These are phyloP conservation scores for Hypoxylon sp. DNA, from an alignment of 2,329 filamentous ascomycete species.

Conservation along the genomic window DNA sequence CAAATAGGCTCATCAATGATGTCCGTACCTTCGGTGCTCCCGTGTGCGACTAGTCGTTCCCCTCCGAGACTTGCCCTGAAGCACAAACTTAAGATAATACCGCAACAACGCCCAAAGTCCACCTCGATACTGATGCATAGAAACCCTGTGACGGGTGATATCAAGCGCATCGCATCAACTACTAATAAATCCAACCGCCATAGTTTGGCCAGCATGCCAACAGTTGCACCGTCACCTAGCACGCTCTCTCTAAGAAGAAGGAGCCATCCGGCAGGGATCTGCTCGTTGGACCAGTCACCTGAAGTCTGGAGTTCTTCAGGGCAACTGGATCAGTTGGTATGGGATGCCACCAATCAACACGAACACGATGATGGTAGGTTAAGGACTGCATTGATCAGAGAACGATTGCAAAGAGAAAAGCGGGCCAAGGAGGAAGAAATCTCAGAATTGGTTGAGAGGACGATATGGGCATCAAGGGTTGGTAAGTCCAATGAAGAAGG, in stretches of 20 bases:
- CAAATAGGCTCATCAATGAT: conserved; percentile 29
- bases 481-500: not conserved
- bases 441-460: conserved; percentile 36
- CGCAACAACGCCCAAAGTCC: conserved; percentile 42
- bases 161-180: conserved; percentile 16
- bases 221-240: conserved; percentile 9
- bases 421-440: conserved; percentile 41
- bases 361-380: not conserved
- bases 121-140: conserved; percentile 45
- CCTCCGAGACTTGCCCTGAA: conserved; percentile 34
- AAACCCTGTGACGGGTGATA: conserved; percentile 44
- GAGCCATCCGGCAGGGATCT: conserved; percentile 24
- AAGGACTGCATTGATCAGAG: conserved; percentile 28
- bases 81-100: conserved; percentile 42
- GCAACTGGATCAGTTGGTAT: not conserved
- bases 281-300: not conserved
- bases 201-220: conserved; percentile 24
- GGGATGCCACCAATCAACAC: not conserved
- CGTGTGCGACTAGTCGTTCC: not conserved
- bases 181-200: conserved; percentile 19
- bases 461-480: conserved; percentile 5
- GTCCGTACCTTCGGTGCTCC: not conserved
- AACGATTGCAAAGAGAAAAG: conserved; percentile 40
- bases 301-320: not conserved
- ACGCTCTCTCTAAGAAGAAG: conserved; percentile 26